Conservation (phyloP, 2,329 filamentous ascomycete genomes). For the Ustilaginoidea virens region DNA sequence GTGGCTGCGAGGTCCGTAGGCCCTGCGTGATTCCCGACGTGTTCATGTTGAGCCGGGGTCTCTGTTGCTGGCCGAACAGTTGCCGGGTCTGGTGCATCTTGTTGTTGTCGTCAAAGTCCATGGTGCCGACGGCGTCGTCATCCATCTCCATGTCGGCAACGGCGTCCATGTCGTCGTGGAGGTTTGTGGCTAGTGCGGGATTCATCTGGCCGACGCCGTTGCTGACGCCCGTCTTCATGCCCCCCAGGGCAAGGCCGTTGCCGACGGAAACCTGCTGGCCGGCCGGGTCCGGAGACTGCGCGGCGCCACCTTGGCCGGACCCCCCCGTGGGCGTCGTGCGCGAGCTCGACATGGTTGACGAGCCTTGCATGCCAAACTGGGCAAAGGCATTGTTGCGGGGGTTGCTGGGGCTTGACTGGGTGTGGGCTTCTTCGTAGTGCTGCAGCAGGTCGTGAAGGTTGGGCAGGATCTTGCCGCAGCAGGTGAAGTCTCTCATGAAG, state of each 20-base stretch:
- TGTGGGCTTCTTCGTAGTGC: constrained; percentile 93
- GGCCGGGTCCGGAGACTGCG: constrained; percentile 15
- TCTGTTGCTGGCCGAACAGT: constrained; percentile 47
- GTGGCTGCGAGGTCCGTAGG: constrained; percentile 70
- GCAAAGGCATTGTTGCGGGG: constrained; percentile 25
- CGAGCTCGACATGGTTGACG: constrained; percentile 18
- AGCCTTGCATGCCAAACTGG: constrained; percentile 20
- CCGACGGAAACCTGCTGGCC: constrained; percentile 18
- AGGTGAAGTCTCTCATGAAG: constrained; percentile 95
- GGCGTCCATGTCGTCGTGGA: constrained; percentile 57
- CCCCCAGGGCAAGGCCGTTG: constrained; percentile 23
- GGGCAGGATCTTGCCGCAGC: constrained; percentile 77
- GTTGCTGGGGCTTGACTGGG: constrained; percentile 41
- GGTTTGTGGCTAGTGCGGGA: constrained; percentile 23
- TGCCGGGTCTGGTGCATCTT: constrained; percentile 56
- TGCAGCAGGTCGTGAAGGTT: constrained; percentile 90
- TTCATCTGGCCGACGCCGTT: constrained; percentile 22
- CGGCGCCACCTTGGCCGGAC: constrained; percentile 10
- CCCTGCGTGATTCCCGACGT: constrained; percentile 63
- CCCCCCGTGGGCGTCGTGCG: constrained; percentile 16
- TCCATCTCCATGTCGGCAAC: too few species aligned
- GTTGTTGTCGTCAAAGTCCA: constrained; percentile 48
- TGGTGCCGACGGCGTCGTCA: constrained; percentile 60
- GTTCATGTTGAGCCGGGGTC: constrained; percentile 65
- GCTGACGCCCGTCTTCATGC: constrained; percentile 12